phyloP scores from a whole-genome alignment of 176 grass and related monocot species.

The Thinopyrum elongatum region DNA sequence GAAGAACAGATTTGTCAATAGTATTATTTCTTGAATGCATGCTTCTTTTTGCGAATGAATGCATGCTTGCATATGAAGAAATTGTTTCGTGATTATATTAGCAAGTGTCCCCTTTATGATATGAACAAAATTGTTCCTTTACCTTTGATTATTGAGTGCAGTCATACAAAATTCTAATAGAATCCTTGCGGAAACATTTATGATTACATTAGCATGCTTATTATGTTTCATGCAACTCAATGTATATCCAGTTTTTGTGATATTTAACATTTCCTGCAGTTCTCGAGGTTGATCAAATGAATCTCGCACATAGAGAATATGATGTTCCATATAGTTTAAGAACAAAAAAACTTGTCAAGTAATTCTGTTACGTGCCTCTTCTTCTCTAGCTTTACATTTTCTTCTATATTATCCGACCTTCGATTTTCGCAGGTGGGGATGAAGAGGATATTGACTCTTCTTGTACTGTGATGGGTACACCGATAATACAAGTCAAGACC shows the following conservation, averaged over 20 bases:
- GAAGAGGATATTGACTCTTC: conserved; percentile 47
- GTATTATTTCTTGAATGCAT: background rate
- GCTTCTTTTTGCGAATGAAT: too few relatives aligned
- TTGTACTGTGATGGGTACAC: conserved; percentile 44
- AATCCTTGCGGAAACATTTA: background rate
- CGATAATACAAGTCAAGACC: conserved; percentile 51
- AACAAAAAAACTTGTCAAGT: background rate
- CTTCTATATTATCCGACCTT: background rate
- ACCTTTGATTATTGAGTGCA: background rate
- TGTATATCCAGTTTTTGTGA: background rate
- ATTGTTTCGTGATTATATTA: background rate
- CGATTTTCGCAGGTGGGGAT: conserved; percentile 55
- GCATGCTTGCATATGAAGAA: background rate
- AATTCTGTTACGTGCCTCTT: background rate
- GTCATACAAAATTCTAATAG: background rate
- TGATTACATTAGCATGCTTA: background rate
- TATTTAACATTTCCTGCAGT: background rate
- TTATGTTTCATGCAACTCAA: background rate
- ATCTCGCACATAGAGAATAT: background rate
- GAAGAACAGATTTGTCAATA: background rate
- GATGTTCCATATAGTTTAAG: background rate
- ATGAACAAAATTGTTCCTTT: too few relatives aligned
- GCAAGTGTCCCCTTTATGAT: too few relatives aligned
- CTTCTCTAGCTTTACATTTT: background rate
- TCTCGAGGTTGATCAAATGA: background rate